Percentiles rank a stretch among this genome's conserved stretches.
Evolutionary conservation across 2,329 filamentous ascomycete genomes (phyloP).

Genomic region (Hymenoscyphus fraxineus): DNA sequence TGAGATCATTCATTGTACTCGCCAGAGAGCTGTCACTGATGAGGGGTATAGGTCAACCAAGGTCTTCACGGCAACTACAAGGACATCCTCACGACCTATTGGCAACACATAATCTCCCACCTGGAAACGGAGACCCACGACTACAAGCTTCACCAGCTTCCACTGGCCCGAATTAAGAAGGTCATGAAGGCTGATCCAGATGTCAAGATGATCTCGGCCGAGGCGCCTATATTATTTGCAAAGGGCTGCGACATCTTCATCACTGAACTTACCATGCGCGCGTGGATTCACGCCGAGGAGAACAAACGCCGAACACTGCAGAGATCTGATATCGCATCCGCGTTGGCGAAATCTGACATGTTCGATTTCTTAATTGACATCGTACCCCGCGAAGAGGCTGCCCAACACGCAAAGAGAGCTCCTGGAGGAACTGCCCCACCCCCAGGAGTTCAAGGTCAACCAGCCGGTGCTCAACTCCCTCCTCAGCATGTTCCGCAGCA

Average conservation of each 20-base stretch:
- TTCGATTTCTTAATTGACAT: slow-evolving; percentile 99
- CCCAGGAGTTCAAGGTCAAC: slow-evolving; percentile 45
- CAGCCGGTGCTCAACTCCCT: slow-evolving; percentile 49
- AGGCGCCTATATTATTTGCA: slow-evolving; percentile 95
- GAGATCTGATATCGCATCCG: slow-evolving; percentile 92
- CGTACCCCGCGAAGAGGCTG: slow-evolving; percentile 90
- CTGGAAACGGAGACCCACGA: slow-evolving; percentile 94
- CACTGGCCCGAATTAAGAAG: slow-evolving; percentile 98
- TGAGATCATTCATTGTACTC: slow-evolving; percentile 42
- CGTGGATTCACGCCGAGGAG: slow-evolving; percentile 98
- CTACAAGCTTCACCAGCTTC: slow-evolving; percentile 96
- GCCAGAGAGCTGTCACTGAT: slow-evolving; percentile 18
- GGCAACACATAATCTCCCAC: slow-evolving; percentile 97
- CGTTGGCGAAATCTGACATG: slow-evolving; percentile 97
- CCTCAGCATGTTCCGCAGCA: slow-evolving; percentile 46
- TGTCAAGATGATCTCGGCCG: slow-evolving; percentile 99
- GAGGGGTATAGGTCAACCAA: slow-evolving; percentile 73
- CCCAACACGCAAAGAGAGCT: slow-evolving; percentile 76
- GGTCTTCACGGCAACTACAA: slow-evolving; percentile 89
- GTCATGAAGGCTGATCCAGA: slow-evolving; percentile 99
- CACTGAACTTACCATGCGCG: slow-evolving; percentile 96
- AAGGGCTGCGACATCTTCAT: slow-evolving; percentile 99
- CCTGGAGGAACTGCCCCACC: slow-evolving; percentile 42
- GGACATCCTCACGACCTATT: slow-evolving; percentile 97
- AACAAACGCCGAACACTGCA: slow-evolving; percentile 96